These are phyloP conservation scores for Fusarium bactridioides DNA, from an alignment of 2,329 filamentous ascomycete species.

Conservation along the genomic window DNA sequence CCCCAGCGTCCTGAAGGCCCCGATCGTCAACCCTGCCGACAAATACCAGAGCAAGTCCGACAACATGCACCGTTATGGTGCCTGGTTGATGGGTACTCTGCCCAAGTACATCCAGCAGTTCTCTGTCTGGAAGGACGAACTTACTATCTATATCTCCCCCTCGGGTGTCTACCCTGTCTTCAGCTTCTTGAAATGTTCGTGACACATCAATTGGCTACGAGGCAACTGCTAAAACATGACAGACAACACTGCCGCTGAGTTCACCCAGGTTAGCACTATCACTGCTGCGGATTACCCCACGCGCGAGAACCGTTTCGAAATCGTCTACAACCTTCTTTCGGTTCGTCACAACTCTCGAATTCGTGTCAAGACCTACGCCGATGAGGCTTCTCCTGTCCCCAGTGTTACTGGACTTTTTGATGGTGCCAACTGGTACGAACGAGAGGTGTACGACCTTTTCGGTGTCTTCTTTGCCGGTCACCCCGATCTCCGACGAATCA, in stretches of 20 bases:
- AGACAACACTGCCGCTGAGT: conserved; percentile 97
- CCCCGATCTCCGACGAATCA: conserved; percentile 94
- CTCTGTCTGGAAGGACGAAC: conserved; percentile 99
- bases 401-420: conserved; percentile 88
- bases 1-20: conserved; percentile 73
- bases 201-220: not conserved
- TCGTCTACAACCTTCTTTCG: conserved; percentile 96
- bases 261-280: conserved; percentile 90
- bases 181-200: conserved; percentile 83
- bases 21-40: conserved; percentile 90
- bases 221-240: conserved; percentile 6
- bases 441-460: conserved; percentile 97
- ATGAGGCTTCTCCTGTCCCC: conserved; percentile 92
- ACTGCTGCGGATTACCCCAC: conserved; percentile 97
- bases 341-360: conserved; percentile 97
- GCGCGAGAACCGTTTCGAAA: conserved; percentile 92
- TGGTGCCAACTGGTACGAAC: conserved; percentile 98
- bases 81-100: conserved; percentile 95
- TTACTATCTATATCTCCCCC: conserved; percentile 91
- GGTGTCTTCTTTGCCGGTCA: conserved; percentile 96
- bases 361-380: conserved; percentile 97
- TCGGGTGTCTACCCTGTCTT: conserved; percentile 90
- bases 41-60: conserved; percentile 90
- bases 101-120: conserved; percentile 99
- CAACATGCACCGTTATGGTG: conserved; percentile 89